Evolutionary conservation across 108 stramenopile genomes (phyloP).

Genomic region (Conticribra weissflogii): DNA sequence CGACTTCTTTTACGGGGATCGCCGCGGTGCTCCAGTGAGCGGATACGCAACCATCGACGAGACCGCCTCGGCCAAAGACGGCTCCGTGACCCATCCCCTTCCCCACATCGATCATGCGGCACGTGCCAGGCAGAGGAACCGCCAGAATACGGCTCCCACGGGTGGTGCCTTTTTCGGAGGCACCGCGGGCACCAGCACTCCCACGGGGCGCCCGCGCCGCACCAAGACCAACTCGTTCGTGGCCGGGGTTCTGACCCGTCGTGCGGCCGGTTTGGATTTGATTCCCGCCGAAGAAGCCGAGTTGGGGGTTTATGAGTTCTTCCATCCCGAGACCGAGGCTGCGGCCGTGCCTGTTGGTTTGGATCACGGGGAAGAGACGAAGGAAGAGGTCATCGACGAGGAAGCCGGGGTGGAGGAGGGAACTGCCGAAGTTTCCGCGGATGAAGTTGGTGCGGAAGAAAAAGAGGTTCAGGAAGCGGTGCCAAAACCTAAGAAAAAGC

Average conservation of each 20-base stretch:
- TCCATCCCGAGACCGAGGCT: slow-evolving; percentile 8
- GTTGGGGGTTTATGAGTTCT: slow-evolving; percentile 23
- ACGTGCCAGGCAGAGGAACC: not conserved
- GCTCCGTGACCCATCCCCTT: slow-evolving; percentile 4
- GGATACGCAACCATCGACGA: not conserved
- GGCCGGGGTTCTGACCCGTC: slow-evolving; percentile 42
- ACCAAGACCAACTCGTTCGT: slow-evolving; percentile 40
- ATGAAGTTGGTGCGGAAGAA: not conserved
- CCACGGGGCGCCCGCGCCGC: slow-evolving; percentile 6
- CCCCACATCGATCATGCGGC: not conserved
- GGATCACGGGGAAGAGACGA: slow-evolving; percentile 31
- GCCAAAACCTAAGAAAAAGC: slow-evolving; percentile 13
- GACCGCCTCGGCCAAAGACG: slow-evolving; percentile 6
- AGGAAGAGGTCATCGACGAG: slow-evolving; percentile 33
- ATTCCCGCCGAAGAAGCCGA: slow-evolving; percentile 48
- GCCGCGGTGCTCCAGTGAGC: not conserved
- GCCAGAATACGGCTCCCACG: slow-evolving; percentile 29
- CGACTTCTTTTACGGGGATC: slow-evolving; percentile 6
- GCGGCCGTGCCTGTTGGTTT: slow-evolving; percentile 7
- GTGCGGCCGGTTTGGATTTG: slow-evolving; percentile 56
- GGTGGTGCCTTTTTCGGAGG: slow-evolving; percentile 11
- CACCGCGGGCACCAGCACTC: not conserved
- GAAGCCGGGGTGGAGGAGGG: slow-evolving; percentile 16
- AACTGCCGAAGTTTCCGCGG: not conserved
- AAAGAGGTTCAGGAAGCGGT: not conserved